Evolutionary conservation across 306 rosid genomes (phyloP).

Genomic region (Medicago lupulina): DNA sequence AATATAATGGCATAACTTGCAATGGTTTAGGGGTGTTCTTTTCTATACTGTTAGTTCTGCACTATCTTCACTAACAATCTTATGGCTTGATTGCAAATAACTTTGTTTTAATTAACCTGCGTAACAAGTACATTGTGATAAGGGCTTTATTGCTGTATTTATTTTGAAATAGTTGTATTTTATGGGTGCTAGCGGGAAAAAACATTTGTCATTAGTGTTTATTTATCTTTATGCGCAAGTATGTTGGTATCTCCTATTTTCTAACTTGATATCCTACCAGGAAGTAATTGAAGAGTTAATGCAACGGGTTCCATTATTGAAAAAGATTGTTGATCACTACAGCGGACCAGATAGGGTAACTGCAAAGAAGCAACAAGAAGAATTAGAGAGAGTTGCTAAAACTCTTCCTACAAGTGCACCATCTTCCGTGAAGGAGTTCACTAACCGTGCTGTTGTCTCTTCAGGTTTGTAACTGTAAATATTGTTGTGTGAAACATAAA

Average conservation of each 20-base stretch:
- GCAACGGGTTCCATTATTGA: conserved; percentile 79
- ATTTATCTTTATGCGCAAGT: background rate
- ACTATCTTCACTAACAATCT: conserved; percentile 32
- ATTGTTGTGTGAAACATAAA: conserved; percentile 13
- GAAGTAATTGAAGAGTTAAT: conserved; percentile 77
- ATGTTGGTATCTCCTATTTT: conserved; percentile 23
- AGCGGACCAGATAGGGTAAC: conserved; percentile 89
- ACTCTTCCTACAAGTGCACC: conserved; percentile 75
- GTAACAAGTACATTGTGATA: conserved; percentile 29
- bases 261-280: conserved; percentile 54
- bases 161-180: conserved; percentile 19
- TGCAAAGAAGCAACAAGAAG: conserved; percentile 78
- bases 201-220: conserved; percentile 8
- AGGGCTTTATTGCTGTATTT: conserved; percentile 15
- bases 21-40: background rate
- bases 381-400: conserved; percentile 88
- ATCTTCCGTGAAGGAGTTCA: conserved; percentile 74
- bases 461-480: conserved; percentile 66
- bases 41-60: background rate
- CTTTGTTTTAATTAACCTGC: conserved; percentile 17
- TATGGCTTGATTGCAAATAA: conserved; percentile 20
- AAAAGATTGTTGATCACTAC: conserved; percentile 86
- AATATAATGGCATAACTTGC: conserved; percentile 26
- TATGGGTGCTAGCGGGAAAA: background rate
- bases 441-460: conserved; percentile 79